Evolutionary conservation across 1,284 basidiomycete genomes (phyloP), one percentile per base, ranked within the genome.

Genomic region (Microbotryum silenes-acaulis): DNA sequence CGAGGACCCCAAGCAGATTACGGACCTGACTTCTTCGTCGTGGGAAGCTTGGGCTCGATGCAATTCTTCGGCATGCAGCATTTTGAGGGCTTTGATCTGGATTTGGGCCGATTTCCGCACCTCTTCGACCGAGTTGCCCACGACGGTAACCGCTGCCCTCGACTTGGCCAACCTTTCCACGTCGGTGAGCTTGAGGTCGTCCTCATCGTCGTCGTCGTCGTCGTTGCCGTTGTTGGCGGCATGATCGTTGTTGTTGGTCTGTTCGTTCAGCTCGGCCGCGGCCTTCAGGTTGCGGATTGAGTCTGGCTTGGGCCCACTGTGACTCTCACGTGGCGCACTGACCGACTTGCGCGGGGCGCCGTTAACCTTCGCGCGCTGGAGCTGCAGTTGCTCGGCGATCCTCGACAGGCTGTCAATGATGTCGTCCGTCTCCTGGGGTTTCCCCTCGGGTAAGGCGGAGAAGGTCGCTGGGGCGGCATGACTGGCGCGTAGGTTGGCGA

Each of bases 11-110:
- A 27, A 21, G 45, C 1, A 31, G 37, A 42, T 2, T 3, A 58
- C 67, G 27, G 33, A 69, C 67, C 67, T 60, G 21, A 69, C 67
- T 49, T 69, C 64, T 37, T 66, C 66, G 63, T 69, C 67, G 56
- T 69, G 67, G 8, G 57, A 56, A 27, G 64, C 50, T n/a, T 66
- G 64, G 3, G 65, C 54, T 23, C 63, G 58, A 16, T 63, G 61
- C 20, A 69, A 49, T 25, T 69, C 67, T 33, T 69, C 67, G 3
- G 64, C 64, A 21, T 68, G 67, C 10, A 66, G 51, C 5, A 66
- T 45, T 59, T 66, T 68, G 62, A 68, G 67, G 49, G 64, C 67
- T 27, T 59, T 55, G 37, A 68, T 60, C 58, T 68, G 61, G n/a
- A 62, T 56, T 42, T 63, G 62, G 52, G 56, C 63, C 45, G 60